phyloP scores from a whole-genome alignment of 129 eudicot species.

The Logfia minima region DNA sequence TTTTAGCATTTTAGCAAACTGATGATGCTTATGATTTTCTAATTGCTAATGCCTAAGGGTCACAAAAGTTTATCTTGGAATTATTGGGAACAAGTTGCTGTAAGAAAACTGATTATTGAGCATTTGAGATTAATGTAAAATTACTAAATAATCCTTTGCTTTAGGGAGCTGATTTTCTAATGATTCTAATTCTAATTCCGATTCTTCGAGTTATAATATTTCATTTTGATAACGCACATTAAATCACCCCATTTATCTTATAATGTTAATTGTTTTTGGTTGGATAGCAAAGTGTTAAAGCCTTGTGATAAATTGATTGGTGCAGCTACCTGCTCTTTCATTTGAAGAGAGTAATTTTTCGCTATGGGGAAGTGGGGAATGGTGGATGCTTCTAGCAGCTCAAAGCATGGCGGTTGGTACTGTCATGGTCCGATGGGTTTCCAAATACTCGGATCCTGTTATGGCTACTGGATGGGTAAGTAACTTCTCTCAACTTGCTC shows the following conservation, averaged over 20 bases:
- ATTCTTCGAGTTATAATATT: neutral
- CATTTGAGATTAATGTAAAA: conserved; percentile 4
- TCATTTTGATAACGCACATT: neutral
- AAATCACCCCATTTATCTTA: neutral
- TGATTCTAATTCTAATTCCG: neutral
- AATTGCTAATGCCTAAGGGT: no score
- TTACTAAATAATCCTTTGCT: neutral
- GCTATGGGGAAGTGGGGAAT: conserved; percentile 98
- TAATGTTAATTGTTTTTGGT: neutral
- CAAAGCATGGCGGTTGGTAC: conserved; percentile 99
- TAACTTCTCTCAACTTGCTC: conserved; percentile 12
- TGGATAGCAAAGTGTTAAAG: conserved; percentile 8
- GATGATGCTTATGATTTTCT: neutral
- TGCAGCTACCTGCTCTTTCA: conserved; percentile 76
- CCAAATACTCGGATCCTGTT: conserved; percentile 90
- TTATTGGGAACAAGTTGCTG: no score
- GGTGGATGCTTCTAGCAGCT: conserved; percentile 99
- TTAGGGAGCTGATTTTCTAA: neutral
- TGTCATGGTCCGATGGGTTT: conserved; percentile 99
- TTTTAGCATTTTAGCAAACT: neutral
- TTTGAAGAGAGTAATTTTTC: conserved; percentile 61
- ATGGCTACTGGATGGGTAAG: conserved; percentile 99
- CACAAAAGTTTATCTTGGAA: no score
- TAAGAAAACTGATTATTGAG: no score
- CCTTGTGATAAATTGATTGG: conserved; percentile 8